A percentile compares a stretch with the other conserved stretches of the same genome.
These are phyloP conservation scores for Erodium texanum DNA, from an alignment of 441 rosid genomes.

Conservation along the genomic window DNA sequence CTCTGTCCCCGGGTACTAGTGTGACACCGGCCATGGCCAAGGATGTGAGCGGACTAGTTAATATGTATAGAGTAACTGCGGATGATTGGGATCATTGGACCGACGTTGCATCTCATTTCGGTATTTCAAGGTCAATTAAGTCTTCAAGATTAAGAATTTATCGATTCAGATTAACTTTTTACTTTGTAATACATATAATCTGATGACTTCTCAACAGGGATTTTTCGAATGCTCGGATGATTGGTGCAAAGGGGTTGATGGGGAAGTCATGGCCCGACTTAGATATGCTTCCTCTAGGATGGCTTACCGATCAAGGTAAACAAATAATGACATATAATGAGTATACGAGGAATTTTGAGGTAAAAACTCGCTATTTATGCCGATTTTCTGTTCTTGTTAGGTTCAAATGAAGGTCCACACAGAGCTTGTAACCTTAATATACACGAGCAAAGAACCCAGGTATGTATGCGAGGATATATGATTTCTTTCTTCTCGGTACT, in stretches of 20 bases:
- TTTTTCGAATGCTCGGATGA: slow-evolving; percentile 49
- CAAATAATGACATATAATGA: background rate
- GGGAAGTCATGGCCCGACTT: slow-evolving; percentile 93
- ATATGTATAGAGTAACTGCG: slow-evolving; percentile 81
- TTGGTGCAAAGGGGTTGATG: slow-evolving; percentile 46
- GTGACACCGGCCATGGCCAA: slow-evolving; percentile 76
- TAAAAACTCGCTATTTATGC: no score
- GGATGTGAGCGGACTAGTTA: slow-evolving; percentile 50
- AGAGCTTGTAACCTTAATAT: slow-evolving; percentile 49
- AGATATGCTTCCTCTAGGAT: slow-evolving; percentile 84
- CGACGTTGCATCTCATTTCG: slow-evolving; percentile 70
- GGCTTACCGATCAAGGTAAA: slow-evolving; percentile 80
- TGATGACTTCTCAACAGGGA: slow-evolving; percentile 38
- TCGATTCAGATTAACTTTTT: background rate
- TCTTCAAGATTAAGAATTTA: slow-evolving; percentile 1
- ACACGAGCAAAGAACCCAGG: slow-evolving; percentile 80
- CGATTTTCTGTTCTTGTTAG: slow-evolving; percentile 26
- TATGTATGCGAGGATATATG: no score
- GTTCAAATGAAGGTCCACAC: slow-evolving; percentile 70
- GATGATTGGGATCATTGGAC: slow-evolving; percentile 94
- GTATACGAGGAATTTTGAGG: no score
- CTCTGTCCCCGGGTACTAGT: slow-evolving; percentile 84
- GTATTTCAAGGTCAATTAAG: slow-evolving; percentile 45
- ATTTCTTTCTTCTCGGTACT: background rate
- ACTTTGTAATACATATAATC: background rate